Base-by-base conservation (phyloP, 768 basidiomycete genomes). In the Paxillus involutus region DNA sequence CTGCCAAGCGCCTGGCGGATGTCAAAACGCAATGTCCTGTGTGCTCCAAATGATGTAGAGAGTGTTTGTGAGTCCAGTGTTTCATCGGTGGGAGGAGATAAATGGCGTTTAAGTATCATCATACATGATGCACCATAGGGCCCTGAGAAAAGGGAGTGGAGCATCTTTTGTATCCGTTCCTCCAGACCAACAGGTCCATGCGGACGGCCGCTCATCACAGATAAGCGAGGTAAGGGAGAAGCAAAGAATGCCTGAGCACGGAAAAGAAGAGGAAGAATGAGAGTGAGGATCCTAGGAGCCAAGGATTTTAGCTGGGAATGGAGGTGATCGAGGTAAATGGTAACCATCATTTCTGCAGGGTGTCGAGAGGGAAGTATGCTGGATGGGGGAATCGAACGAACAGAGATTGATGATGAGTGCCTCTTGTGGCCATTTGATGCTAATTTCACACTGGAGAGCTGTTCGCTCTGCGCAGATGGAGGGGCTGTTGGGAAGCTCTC, bases 191-290 rank as follows among this genome's bases (percentile, higher is more conserved):
- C 66, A 35, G 64, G 63, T 14, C 63, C 63, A 5, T 67, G 73
- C 3, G 66, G 61, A 21, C 69, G 63, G 36, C 78, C 66, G 55
- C 66, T 65, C 47, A 74, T 74, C 40, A 89, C 73, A 6, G 86
- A 82, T 10, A 92, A 71, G 8, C 86, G 81, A 39, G 89, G 86
- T 14, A 92, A 78, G 2, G 88, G 82, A 3, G 82, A 78, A 4
- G 82, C 75, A 62, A 81, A 87, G 60, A 81, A 84, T 1, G 85
- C 82, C 21, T 88, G 76, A 19, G 80, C 80, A 16, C 86, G 83
- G 63, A 90, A 88, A n/a, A 92, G 80, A 33, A 87, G 74, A 0
- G 87, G 85, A n/a, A 91, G 73, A 49, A 91, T 82, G 35, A 71
- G 60, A 12, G 71, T 65, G 35, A 90, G 77, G 60, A 80, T 77